Base-by-base conservation (phyloP, 2,329 filamentous ascomycete species). In the Sphaerulina vaccinii region DNA sequence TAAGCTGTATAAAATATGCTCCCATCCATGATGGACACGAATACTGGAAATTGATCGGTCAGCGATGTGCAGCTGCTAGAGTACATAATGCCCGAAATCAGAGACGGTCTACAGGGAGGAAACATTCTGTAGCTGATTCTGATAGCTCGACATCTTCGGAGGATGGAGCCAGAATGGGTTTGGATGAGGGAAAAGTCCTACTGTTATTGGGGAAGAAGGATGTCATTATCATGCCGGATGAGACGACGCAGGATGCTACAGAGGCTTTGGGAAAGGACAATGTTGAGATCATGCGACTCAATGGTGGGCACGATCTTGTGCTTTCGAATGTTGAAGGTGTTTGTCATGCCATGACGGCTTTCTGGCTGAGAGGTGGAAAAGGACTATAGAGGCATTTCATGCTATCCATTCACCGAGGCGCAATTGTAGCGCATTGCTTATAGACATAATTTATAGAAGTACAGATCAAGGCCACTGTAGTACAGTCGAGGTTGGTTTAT, bases 241-340 rank as follows among this genome's bases (percentile, higher is more conserved):
- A 90, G 70, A 70, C 84, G 19, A 70, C 80, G 1, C 76, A 80
- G 38, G 87, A 90, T 68, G 81, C 80, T 2, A 74, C 70, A 8
- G 70, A 71, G 9, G 77, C 79, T 11, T 67, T 90, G 18, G 83
- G 84, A 2, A 69, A 73, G 19, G 65, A 69, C n/a, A 81, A 85
- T 50, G 76, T 85, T 3, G 74, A 80, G 51, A 76, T 84, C 43
- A 72, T 76, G 36, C 70, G 80, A 19, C 62, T 88, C 13, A 75
- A 81, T 19, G 84, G 80, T 3, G 86, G 85, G 0, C 87, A 90
- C 65, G 86, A 89, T 62, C 73, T 90, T 54, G 83, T 83, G 1
- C 82, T 88, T 57, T 80, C 80, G 10, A 78, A 77, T 50, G 81
- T 80, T 2, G 71, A 74, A 8, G 78, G 49, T 76, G 88, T 50